These are phyloP conservation scores for Colletotrichum sp. DNA, from an alignment of 2,329 filamentous ascomycete species.

Conservation along the genomic window DNA sequence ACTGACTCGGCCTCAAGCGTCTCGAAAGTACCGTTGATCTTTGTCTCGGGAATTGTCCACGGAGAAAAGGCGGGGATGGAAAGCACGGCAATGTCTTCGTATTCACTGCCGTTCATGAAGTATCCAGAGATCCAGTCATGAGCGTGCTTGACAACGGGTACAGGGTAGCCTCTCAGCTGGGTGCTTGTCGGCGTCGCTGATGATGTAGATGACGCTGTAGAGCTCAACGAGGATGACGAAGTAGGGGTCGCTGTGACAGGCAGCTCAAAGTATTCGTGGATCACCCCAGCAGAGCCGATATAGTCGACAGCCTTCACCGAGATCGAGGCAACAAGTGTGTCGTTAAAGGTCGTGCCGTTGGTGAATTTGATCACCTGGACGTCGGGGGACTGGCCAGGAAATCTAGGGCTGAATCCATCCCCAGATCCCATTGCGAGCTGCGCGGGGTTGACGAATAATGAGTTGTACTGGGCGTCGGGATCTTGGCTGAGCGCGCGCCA, in stretches of 20 bases:
- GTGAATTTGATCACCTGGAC: constrained; percentile 7
- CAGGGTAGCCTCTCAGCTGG: constrained; percentile 27
- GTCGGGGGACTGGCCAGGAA: background rate
- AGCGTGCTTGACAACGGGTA: constrained; percentile 26
- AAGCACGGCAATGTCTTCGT: constrained; percentile 31
- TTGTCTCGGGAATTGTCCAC: background rate
- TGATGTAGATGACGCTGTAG: background rate
- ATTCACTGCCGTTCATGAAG: constrained; percentile 29
- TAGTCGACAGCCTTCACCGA: background rate
- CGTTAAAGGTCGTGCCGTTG: constrained; percentile 1
- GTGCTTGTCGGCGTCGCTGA: background rate
- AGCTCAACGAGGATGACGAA: background rate
- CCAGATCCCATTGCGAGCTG: background rate
- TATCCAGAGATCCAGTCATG: constrained; percentile 28
- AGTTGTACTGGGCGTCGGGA: constrained; percentile 24
- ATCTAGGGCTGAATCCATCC: background rate
- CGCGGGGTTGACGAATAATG: constrained; percentile 7
- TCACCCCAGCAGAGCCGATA: background rate
- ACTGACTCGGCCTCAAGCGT: constrained; percentile 23
- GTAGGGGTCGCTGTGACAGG: background rate
- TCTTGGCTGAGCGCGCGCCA: constrained; percentile 17
- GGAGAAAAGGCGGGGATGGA: constrained; percentile 26
- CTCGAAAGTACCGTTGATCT: constrained; percentile 10
- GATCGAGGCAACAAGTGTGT: background rate
- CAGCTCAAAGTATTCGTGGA: constrained; percentile 5